Evolutionary conservation across 345 rosid species (phyloP), one percentile per base, ranked within the genome.

Genomic region (Corchorus capsularis): DNA sequence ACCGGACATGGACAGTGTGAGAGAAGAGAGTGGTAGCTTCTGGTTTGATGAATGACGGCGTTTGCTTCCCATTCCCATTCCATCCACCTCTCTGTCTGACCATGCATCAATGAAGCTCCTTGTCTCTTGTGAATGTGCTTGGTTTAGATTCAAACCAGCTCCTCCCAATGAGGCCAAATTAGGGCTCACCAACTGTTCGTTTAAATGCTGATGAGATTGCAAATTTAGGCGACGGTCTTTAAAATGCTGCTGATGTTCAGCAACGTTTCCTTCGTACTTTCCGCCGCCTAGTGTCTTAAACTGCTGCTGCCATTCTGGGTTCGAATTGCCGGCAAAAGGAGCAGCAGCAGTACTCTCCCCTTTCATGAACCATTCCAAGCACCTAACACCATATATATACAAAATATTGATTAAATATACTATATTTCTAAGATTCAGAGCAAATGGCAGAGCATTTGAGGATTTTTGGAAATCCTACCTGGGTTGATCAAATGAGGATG

Each of bases 361-460:
- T 67, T 88, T 90, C 83, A 83, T 83, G 85, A 87, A 88, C 97
- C 97, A 91, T 46, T 91, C 95, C 83, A 89, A 78, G 66, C 81
- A 79, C 85, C 98, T 94, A 62, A 14, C 2, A 15, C 14, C 32
- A 20, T 13, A 56, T 56, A 56, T 15, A n/a, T 8, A 34, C 41
- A 5, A 62, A 62, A 5, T 15, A 32, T 34, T 53, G 34, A 27
- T 39, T 17, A 14, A 15, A 53, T 41, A 8, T 49, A 45, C 47
- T n/a, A n/a, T 13, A 13, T 37, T 60, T 43, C 8, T 63, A 41
- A 78, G 54, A 78, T 43, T 34, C 63, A 63, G 27, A 43, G 45
- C 4, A 61, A 39, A 39, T 39, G 64, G 5, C 2, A 61, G 64
- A 61, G 41, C 27, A 11, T 27, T 59, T 59, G 37, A 15, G 43